A percentile compares a stretch with the other conserved stretches of the same genome.
phyloP scores from a whole-genome alignment of 768 basidiomycete species.

The Suillus tomentosus region DNA sequence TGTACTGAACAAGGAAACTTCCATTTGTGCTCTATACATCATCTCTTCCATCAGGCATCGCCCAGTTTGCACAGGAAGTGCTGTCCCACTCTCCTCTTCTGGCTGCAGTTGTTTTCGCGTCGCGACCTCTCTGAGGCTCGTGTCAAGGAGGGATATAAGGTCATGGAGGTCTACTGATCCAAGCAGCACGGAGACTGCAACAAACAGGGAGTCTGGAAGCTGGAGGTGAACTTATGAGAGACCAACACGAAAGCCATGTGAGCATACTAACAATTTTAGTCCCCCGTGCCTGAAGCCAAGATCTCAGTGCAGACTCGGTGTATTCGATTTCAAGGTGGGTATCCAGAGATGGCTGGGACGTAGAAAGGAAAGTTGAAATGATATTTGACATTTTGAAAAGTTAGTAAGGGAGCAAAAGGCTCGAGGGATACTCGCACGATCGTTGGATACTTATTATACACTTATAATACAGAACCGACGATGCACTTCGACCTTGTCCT shows the following conservation, averaged over 20 bases:
- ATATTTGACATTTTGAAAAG: background rate
- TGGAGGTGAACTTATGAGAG: background rate
- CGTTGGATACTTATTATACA: background rate
- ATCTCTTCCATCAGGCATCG: background rate
- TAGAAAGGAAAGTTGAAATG: background rate
- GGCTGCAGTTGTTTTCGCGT: background rate
- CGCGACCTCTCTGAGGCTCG: background rate
- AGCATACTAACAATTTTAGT: too few relatives aligned
- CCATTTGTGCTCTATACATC: slow-evolving; percentile 1
- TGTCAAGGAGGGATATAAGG: background rate
- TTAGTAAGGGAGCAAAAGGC: background rate
- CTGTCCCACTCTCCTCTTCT: background rate
- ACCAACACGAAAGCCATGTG: too few relatives aligned
- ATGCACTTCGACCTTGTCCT: background rate
- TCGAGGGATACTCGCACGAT: background rate
- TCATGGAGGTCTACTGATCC: background rate
- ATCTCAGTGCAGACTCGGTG: background rate
- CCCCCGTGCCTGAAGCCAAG: background rate
- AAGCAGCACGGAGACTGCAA: background rate
- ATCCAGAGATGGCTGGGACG: background rate
- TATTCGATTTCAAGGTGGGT: background rate
- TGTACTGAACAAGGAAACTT: background rate
- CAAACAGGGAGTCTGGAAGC: background rate
- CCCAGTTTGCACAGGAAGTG: background rate
- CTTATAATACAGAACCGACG: too few relatives aligned